Conservation (phyloP, 495 filamentous ascomycete genomes). For the Penicillium bovifimosum region DNA sequence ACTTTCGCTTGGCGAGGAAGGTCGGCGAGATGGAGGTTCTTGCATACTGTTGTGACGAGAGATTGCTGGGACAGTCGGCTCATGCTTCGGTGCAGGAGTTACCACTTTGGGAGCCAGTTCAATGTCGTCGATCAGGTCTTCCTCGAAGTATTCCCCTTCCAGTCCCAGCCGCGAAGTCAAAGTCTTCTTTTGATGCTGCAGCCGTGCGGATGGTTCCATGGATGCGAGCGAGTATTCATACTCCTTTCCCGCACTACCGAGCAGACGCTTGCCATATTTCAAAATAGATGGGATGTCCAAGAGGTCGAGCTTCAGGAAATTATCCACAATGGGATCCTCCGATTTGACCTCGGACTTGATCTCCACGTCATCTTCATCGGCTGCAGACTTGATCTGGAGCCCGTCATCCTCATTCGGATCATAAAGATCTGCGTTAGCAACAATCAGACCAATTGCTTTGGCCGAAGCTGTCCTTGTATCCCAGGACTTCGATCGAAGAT, state of each 20-base stretch:
- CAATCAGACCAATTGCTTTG: constrained; percentile 87
- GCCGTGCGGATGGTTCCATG: constrained; percentile 71
- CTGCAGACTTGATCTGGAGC: constrained; percentile 45
- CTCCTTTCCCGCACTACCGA: constrained; percentile 78
- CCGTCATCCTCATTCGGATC: constrained; percentile 76
- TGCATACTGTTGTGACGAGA: constrained; percentile 44
- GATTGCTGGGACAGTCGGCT: constrained; percentile 30
- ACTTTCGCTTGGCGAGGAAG: constrained; percentile 48
- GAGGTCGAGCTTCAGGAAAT: constrained; percentile 62
- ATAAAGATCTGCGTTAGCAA: constrained; percentile 79
- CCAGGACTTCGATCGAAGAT: constrained; percentile 88
- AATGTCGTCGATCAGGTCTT: constrained; percentile 65
- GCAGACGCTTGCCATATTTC: constrained; percentile 70
- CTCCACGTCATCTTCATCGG: constrained; percentile 43
- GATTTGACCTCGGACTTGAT: constrained; percentile 42
- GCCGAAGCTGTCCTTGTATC: constrained; percentile 88
- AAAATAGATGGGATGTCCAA: constrained; percentile 77
- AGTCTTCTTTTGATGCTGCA: constrained; percentile 84
- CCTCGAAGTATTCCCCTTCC: constrained; percentile 76
- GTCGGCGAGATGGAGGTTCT: constrained; percentile 33
- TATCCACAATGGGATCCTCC: constrained; percentile 33
- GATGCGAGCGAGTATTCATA: constrained; percentile 73
- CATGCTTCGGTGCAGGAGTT: constrained; percentile 43
- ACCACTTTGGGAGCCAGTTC: constrained; percentile 46
- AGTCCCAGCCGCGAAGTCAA: constrained; percentile 78